Evolutionary conservation across 1,284 basidiomycete species (phyloP), one percentile per base, ranked within the genome.

Genomic region (Trichosporon faecale): DNA sequence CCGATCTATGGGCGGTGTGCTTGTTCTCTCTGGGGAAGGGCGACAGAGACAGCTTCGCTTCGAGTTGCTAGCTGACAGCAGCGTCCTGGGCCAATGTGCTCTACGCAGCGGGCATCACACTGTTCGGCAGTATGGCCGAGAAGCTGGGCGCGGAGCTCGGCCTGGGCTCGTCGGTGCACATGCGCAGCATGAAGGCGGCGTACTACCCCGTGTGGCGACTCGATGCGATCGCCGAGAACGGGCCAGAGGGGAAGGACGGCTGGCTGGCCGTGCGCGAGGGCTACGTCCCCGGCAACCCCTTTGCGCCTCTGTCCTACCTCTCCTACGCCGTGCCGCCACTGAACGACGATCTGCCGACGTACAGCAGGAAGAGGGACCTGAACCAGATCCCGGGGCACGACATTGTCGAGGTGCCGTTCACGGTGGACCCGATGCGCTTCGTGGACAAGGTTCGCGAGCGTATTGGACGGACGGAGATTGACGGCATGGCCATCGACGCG

Each of bases 301-400:
- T 81, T 55, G 80, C 82, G 2, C 83, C 83, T 4, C 73, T 84
- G 9, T 79, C 79, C 29, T 82, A 82, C 65, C 71, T 84, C 4
- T 81, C 80, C 9, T 82, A 76, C 70, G 74, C 81, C 16, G 74
- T 79, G 11, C 79, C 78, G 8, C 76, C 77, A 2, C 65, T 83
- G 9, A 73, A 73, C 14, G 63, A 74, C 29, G 72, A 77, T 0
- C 70, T 83, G 21, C 71, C 74, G 8, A 66, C 72, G 5, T 81
- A 78, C 66, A 73, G 81, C 66, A 80, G 83, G 2, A 64, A 71
- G 0, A 64, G 80, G 11, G 75, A 80, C 64, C 75, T 85, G 27
- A 87, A 86, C 67, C 87, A 89, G 71, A 85, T 93, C 66, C 90
- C 91, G 63, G 87, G 91, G 18, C 91, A 91, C 77, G 88, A 87